Conservation (phyloP, 2,329 filamentous ascomycete species). For the Graphiopsis chlorocephala region DNA sequence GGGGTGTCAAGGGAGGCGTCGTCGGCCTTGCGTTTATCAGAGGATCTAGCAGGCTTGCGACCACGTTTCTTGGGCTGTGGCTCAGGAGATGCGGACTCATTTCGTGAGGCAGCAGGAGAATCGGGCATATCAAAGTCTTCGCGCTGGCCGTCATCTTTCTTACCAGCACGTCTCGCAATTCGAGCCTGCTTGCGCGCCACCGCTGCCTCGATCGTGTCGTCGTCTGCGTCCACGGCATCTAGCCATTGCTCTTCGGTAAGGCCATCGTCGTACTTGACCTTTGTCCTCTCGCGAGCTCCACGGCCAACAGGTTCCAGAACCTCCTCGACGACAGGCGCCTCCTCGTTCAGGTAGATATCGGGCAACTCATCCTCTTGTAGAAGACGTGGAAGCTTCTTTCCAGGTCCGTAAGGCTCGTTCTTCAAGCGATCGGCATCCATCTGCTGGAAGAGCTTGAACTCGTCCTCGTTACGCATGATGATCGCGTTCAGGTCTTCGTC, state of each 20-base stretch:
- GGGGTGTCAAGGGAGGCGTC: slow-evolving; percentile 67
- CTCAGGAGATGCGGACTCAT: slow-evolving; percentile 72
- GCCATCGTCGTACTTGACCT: slow-evolving; percentile 94
- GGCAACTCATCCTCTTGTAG: slow-evolving; percentile 86
- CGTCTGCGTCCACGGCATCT: slow-evolving; percentile 94
- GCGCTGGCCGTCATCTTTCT: slow-evolving; percentile 63
- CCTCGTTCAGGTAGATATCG: slow-evolving; percentile 88
- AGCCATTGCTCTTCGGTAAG: slow-evolving; percentile 99
- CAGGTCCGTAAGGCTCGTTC: slow-evolving; percentile 69
- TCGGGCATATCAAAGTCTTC: slow-evolving; percentile 54
- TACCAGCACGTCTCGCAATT: slow-evolving; percentile 74
- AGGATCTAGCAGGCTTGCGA: slow-evolving; percentile 65
- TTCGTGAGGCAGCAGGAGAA: slow-evolving; percentile 75
- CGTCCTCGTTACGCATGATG: slow-evolving; percentile 81
- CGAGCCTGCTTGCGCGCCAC: slow-evolving; percentile 85
- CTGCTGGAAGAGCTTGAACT: slow-evolving; percentile 73
- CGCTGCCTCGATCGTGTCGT: slow-evolving; percentile 89
- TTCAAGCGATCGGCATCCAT: slow-evolving; percentile 73
- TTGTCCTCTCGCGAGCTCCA: slow-evolving; percentile 89
- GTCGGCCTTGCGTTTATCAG: slow-evolving; percentile 84
- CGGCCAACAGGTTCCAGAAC: slow-evolving; percentile 69
- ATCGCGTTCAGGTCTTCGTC: slow-evolving; percentile 96
- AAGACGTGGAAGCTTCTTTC: slow-evolving; percentile 70
- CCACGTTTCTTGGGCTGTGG: slow-evolving; percentile 74
- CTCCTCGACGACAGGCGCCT: slow-evolving; percentile 74